A percentile compares a stretch with the other conserved stretches of the same genome.
phyloP scores from a whole-genome alignment of 371 early-diverging fungal genomes.

The Gilbertella persicaria region DNA sequence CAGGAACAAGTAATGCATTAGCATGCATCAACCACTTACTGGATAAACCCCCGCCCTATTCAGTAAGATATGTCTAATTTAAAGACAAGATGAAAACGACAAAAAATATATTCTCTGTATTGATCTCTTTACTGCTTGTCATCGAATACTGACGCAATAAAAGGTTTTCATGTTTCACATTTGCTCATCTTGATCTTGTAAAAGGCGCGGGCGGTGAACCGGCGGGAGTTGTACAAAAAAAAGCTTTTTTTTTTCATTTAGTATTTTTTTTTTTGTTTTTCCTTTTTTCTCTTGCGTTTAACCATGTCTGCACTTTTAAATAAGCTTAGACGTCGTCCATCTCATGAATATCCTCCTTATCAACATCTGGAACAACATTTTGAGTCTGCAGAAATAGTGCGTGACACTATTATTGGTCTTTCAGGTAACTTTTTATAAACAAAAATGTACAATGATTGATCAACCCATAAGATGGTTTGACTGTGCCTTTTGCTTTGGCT shows the following conservation, averaged over 20 bases:
- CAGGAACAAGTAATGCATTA: too few species aligned
- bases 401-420: slow-evolving; percentile 72
- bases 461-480: slow-evolving; percentile 67
- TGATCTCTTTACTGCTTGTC: too few species aligned
- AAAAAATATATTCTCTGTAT: too few species aligned
- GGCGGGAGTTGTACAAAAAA: background rate
- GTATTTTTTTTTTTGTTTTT: slow-evolving; percentile 8
- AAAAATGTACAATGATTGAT: too few species aligned
- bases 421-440: slow-evolving; percentile 39
- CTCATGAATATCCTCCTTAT: slow-evolving; percentile 40
- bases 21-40: too few species aligned
- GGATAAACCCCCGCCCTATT: too few species aligned
- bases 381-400: slow-evolving; percentile 66
- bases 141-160: too few species aligned
- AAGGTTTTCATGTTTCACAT: too few species aligned
- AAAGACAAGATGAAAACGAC: too few species aligned
- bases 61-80: too few species aligned
- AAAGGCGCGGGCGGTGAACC: too few species aligned
- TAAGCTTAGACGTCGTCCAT: slow-evolving; percentile 38
- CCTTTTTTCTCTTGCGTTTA: slow-evolving; percentile 6
- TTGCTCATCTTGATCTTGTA: too few species aligned
- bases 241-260: background rate
- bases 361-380: slow-evolving; percentile 67
- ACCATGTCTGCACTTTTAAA: slow-evolving; percentile 32
- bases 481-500: slow-evolving; percentile 79